These are phyloP conservation scores for Pleurotus salmoneostramineus DNA, from an alignment of 768 basidiomycete species.

Conservation along the genomic window DNA sequence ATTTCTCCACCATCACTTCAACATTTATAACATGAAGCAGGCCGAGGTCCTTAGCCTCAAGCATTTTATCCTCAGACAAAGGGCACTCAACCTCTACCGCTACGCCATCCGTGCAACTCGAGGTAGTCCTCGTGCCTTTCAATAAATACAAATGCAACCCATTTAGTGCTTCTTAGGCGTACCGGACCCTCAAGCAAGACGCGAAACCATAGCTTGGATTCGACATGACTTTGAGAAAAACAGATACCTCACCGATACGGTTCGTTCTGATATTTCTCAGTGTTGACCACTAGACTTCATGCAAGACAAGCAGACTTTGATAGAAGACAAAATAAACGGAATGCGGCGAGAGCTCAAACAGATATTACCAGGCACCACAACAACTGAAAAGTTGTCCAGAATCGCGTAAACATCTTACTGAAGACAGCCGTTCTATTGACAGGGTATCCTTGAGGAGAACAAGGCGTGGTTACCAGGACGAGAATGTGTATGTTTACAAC, in stretches of 20 bases:
- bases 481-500: conserved; percentile 8
- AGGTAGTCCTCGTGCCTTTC: conserved; percentile 34
- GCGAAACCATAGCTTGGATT: conserved; percentile 71
- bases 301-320: conserved; percentile 35
- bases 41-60: conserved; percentile 43
- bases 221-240: conserved; percentile 69
- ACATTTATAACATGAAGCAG: conserved; percentile 11
- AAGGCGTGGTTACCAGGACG: background rate
- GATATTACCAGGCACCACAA: conserved; percentile 39
- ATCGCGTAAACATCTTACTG: background rate
- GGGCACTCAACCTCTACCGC: conserved; percentile 61
- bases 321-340: conserved; percentile 57
- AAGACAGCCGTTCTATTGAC: background rate
- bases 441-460: background rate
- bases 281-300: background rate
- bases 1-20: conserved; percentile 2
- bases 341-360: conserved; percentile 58
- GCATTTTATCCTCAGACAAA: conserved; percentile 70
- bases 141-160: background rate
- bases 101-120: conserved; percentile 64
- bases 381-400: conserved; percentile 1
- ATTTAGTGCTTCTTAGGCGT: conserved; percentile 40
- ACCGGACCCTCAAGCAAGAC: conserved; percentile 53
- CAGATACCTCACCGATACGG: conserved; percentile 51
- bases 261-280: conserved; percentile 24